These are phyloP conservation scores for Phytomonas francai DNA, from an alignment of 208 protist genomes.

Conservation along the genomic window DNA sequence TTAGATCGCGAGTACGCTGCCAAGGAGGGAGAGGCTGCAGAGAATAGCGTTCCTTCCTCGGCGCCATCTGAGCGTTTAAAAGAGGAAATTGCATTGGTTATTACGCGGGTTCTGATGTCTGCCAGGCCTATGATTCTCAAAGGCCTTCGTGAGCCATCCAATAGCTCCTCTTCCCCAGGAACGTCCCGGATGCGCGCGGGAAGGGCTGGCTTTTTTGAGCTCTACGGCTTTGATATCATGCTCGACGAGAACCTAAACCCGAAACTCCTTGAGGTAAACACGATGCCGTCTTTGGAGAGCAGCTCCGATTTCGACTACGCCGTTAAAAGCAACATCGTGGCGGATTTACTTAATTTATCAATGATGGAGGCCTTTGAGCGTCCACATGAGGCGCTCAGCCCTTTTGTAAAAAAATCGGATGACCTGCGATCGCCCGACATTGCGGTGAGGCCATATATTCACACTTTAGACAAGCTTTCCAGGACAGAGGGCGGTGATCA, in stretches of 20 bases:
- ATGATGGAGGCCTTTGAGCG: conserved; percentile 77
- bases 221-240: conserved; percentile 92
- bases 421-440: conserved; percentile 5
- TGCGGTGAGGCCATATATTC: conserved; percentile 1
- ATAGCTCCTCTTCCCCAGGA: no score
- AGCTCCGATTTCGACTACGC: conserved; percentile 81
- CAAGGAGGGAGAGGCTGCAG: no score
- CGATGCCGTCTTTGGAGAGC: conserved; percentile 85
- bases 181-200: no score
- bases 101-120: conserved; percentile 65
- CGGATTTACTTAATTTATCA: conserved; percentile 82
- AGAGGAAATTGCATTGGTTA: conserved; percentile 55
- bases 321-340: conserved; percentile 81
- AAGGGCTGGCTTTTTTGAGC: conserved; percentile 71
- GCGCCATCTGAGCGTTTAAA: conserved; percentile 32
- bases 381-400: conserved; percentile 12
- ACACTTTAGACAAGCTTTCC: conserved; percentile 1
- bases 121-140: conserved; percentile 29
- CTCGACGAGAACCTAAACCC: conserved; percentile 64
- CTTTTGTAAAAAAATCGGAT: conserved; percentile 7
- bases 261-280: conserved; percentile 89
- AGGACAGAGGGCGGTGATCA: neutral
- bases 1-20: conserved; percentile 20
- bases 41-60: no score
- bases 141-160: no score